Evolutionary conservation across 2,329 filamentous ascomycete genomes (phyloP), one percentile per base, ranked within the genome.

Genomic region (Gnomoniopsis sp.): DNA sequence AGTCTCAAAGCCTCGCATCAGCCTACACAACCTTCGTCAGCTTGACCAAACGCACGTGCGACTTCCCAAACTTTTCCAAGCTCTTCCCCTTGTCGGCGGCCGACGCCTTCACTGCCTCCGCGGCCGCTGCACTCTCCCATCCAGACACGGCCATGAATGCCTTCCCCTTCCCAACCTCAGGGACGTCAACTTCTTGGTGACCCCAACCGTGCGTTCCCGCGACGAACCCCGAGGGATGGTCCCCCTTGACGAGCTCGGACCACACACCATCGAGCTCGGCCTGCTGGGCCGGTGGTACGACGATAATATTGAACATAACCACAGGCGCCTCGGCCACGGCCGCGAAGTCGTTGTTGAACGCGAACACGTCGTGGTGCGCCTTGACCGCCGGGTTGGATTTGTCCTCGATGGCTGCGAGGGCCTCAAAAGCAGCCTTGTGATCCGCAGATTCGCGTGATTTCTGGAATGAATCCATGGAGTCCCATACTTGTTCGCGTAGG

Each of bases 221-320:
- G 17, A 63, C 19, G 15, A 63, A 58, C 14, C 63, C 63, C 6
- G 57, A 59, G 7, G 59, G 61, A 44, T 41, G 26, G 22, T 43
- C 55, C 12, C 47, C 23, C 34, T 47, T 34, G 11, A 60, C n/a
- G 23, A 57, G 44, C 2, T 30, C 51, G 3, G 54, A 30, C 14
- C 56, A 63, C 2, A 57, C 57, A 11, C 61, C 55, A 49, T 64
- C 61, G 38, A 64, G 63, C 4, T 58, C 63, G 0, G 55, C n/a
- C 33, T 12, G 17, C 47, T 30, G 51, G 36, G 8, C 53, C 51
- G 44, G 33, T 34, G 23, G 48, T 41, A 65, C 53, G 22, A 59
- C 57, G 7, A 61, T 49, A 33, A 33, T 34, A 15, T 55, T 54
- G 12, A 63, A 17, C 43, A 58, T 49, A 6, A 59, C 58, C 17